phyloP scores from a whole-genome alignment of 805 yeast species.

The Scheffersomyces stipitis region DNA sequence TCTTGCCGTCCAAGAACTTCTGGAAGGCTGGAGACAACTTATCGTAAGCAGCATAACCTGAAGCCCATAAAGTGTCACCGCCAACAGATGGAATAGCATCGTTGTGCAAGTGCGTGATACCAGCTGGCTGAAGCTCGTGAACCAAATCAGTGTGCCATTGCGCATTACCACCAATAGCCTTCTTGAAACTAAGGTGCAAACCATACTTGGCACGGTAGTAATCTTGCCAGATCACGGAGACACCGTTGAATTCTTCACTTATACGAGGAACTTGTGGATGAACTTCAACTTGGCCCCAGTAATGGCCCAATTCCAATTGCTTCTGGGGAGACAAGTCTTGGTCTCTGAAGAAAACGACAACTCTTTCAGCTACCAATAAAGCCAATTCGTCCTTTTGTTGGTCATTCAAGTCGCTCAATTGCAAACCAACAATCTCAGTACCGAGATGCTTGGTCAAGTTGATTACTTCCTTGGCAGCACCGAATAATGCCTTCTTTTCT shows the following conservation, averaged over 20 bases:
- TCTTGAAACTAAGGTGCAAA: constrained; percentile 27
- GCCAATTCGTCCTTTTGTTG: constrained; percentile 32
- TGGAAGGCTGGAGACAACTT: constrained; percentile 52
- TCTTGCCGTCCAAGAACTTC: constrained; percentile 52
- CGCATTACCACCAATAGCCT: constrained; percentile 23
- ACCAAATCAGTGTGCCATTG: constrained; percentile 39
- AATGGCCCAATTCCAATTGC: constrained; percentile 29
- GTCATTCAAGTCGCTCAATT: constrained; percentile 26
- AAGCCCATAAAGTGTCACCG: constrained; percentile 58
- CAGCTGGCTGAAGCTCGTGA: constrained; percentile 37
- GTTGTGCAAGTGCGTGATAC: constrained; percentile 37
- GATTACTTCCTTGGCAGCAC: constrained; percentile 30
- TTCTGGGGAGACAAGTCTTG: constrained; percentile 31
- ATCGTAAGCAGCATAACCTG: constrained; percentile 60
- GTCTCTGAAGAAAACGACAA: constrained; percentile 29
- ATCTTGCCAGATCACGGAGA: constrained; percentile 33
- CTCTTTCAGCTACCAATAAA: constrained; percentile 29
- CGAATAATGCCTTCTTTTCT: constrained; percentile 29
- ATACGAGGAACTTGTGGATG: constrained; percentile 18
- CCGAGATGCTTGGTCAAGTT: constrained; percentile 31
- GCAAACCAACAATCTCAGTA: constrained; percentile 31
- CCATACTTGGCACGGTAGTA: constrained; percentile 26
- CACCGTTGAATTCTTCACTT: constrained; percentile 16
- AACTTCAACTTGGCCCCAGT: constrained; percentile 30
- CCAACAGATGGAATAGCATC: constrained; percentile 42